Evolutionary conservation across 2,329 filamentous ascomycete species (phyloP), one percentile per base, ranked within the genome.

Genomic region (Dendryphion nanum): DNA sequence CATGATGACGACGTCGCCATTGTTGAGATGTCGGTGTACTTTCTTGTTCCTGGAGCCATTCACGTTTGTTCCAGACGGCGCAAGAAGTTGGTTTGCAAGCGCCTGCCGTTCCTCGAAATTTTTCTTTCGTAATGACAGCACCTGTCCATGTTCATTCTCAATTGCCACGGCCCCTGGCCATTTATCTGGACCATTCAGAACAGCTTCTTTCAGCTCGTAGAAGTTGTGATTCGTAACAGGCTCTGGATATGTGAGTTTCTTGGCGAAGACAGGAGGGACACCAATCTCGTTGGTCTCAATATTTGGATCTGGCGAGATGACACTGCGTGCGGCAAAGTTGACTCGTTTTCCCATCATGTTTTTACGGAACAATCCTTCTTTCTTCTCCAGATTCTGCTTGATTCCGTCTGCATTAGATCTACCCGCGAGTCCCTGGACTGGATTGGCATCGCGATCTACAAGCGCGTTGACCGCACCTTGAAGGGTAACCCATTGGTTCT

Each of bases 271-370:
- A n/a, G 91, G 88, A 14, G 93, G 93, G 3, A 98, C 91, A 64
- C 93, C 93, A 50, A 98, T 97, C 69, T 98, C 93, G 65, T 95
- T 97, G 14, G 93, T 97, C 67, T 98, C 93, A 57, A 98, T 95
- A 60, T 97, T 98, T 3, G 93, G 93, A 61, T 98, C 93, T 0
- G 93, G 93, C 7, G 91, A 97, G 54, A 98, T 98, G 64, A 98
- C 93, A 77, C 87, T 95, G 64, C 93, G 85, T 24, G 93, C 93
- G 34, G 93, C 93, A 64, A 93, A 97, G 67, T 98, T 97, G 70
- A 98, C 93, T 74, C 93, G 89, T 75, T 98, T 98, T 44, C 93
- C 93, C 93, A 98, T 98, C 93, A 98, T 97, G 69, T 98, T 96
- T 74, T 95, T 97, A 55, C 93, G 79, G 75, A 98, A 98, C 19